Conservation (phyloP, 1,139 yeast species). For the Geotrichum phurueaensis region DNA sequence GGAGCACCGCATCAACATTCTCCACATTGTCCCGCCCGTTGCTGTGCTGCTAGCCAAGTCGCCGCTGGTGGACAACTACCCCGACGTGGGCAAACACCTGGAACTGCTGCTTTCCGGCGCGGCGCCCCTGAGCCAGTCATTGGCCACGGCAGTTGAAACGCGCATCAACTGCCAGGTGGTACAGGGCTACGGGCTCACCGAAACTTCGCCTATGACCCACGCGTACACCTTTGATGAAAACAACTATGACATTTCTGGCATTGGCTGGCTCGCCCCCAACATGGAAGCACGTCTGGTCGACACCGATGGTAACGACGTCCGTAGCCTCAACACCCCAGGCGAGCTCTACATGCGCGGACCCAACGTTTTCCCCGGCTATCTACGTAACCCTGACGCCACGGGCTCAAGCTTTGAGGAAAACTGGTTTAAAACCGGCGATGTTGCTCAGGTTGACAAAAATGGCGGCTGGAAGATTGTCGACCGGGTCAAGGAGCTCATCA, state of each 20-base stretch:
- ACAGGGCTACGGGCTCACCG: slow-evolving; percentile 75
- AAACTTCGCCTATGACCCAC: slow-evolving; percentile 35
- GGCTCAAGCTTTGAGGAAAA: slow-evolving; percentile 55
- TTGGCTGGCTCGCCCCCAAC: slow-evolving; percentile 27
- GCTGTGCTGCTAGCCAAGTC: slow-evolving; percentile 35
- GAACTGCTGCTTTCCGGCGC: slow-evolving; percentile 31
- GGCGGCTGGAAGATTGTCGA: slow-evolving; percentile 62
- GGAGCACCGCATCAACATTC: slow-evolving; percentile 25
- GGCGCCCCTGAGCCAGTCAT: slow-evolving; percentile 33
- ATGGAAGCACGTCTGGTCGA: slow-evolving; percentile 26
- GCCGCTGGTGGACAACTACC: slow-evolving; percentile 33
- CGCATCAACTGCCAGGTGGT: slow-evolving; percentile 22
- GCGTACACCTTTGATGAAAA: slow-evolving; percentile 18
- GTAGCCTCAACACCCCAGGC: slow-evolving; percentile 35
- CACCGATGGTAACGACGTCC: slow-evolving; percentile 39
- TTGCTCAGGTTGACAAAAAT: slow-evolving; percentile 49
- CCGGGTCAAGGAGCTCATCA: slow-evolving; percentile 74
- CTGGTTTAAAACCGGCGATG: slow-evolving; percentile 77
- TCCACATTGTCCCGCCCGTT: slow-evolving; percentile 36
- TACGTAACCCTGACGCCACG: slow-evolving; percentile 51
- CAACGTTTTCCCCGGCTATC: slow-evolving; percentile 58
- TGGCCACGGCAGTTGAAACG: slow-evolving; percentile 24
- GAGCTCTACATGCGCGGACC: slow-evolving; percentile 69
- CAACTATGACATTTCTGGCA: slow-evolving; percentile 18
- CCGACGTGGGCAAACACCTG: slow-evolving; percentile 20